Conservation (phyloP, 768 basidiomycete genomes). For the Boletus rubropictus region DNA sequence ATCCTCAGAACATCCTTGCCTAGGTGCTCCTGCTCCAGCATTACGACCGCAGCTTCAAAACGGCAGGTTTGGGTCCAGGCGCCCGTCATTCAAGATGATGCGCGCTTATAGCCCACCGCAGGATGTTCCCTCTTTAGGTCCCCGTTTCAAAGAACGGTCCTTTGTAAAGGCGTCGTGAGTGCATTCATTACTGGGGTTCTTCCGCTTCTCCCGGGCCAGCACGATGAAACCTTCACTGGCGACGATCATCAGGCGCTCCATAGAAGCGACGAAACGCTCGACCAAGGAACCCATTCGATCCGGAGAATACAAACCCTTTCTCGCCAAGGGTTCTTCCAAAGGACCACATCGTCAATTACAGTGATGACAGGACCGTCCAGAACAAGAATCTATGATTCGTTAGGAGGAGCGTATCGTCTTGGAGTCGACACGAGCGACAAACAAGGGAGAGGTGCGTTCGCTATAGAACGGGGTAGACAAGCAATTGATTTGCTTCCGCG, state of each 20-base stretch:
- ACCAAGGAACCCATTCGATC: background rate
- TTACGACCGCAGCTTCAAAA: background rate
- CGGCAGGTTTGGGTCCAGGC: background rate
- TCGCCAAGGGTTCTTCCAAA: background rate
- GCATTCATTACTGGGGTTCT: background rate
- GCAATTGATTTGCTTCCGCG: background rate
- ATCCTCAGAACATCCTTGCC: background rate
- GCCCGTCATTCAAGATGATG: background rate
- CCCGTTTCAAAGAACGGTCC: background rate
- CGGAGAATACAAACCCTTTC: background rate
- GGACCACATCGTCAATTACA: background rate
- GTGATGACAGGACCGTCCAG: background rate
- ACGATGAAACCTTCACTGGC: background rate
- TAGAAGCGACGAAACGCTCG: background rate
- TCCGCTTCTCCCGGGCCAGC: background rate
- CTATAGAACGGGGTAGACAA: background rate
- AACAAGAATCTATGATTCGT: constrained; percentile 9
- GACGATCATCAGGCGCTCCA: constrained; percentile 3
- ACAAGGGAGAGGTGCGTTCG: background rate
- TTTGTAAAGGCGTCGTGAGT: constrained; percentile 1
- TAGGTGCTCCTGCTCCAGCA: background rate
- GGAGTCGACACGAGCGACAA: constrained; percentile 4
- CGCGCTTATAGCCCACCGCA: background rate
- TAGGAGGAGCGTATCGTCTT: constrained; percentile 13
- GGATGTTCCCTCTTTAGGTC: background rate